phyloP scores from a whole-genome alignment of 2,329 filamentous ascomycete genomes.

The Pezicula neosporulosa region DNA sequence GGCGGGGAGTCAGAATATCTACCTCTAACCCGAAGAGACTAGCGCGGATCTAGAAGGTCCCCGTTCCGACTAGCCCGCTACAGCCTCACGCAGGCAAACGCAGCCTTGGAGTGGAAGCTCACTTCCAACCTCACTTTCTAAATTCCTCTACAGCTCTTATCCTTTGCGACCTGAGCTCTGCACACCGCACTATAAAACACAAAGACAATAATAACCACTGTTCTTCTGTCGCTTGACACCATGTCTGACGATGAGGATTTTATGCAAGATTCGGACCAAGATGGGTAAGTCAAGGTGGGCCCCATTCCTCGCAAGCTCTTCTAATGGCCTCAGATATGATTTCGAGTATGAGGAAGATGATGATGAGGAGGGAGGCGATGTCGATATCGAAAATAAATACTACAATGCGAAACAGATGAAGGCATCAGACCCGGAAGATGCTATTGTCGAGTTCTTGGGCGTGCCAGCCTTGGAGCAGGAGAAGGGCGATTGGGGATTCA shows the following conservation, averaged over 20 bases:
- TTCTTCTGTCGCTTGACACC: constrained; percentile 9
- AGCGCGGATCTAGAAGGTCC: background rate
- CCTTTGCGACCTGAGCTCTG: background rate
- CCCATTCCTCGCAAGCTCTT: background rate
- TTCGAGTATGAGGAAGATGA: constrained; percentile 95
- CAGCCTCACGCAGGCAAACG: constrained; percentile 2
- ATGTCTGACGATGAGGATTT: constrained; percentile 73
- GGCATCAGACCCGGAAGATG: constrained; percentile 77
- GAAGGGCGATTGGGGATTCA: constrained; percentile 99
- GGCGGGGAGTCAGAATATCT: too few species aligned
- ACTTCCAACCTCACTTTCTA: too few species aligned
- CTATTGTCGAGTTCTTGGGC: constrained; percentile 87
- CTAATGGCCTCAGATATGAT: constrained; percentile 62
- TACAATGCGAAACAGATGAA: constrained; percentile 99
- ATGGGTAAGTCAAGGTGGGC: constrained; percentile 57
- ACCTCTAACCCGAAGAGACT: too few species aligned
- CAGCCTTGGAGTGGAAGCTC: background rate
- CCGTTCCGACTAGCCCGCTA: background rate
- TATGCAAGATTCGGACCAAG: constrained; percentile 88
- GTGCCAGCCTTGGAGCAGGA: constrained; percentile 81
- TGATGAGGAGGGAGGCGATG: constrained; percentile 81
- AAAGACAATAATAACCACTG: background rate
- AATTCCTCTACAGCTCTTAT: background rate
- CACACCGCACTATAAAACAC: background rate
- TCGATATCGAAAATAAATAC: constrained; percentile 99